These are phyloP conservation scores for Ustulina deusta DNA, from an alignment of 2,329 filamentous ascomycete genomes.

Conservation along the genomic window DNA sequence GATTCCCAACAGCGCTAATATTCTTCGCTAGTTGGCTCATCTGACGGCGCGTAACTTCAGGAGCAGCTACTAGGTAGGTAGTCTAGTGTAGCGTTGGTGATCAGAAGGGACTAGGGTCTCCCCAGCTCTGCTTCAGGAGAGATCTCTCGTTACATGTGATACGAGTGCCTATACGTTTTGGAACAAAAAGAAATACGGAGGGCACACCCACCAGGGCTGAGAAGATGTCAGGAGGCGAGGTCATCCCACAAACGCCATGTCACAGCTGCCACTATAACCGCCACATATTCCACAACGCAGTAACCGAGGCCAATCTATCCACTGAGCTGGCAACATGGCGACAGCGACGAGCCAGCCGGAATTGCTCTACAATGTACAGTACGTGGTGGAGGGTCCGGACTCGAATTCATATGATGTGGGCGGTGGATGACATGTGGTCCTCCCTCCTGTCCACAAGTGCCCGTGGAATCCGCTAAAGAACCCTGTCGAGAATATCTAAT, in stretches of 20 bases:
- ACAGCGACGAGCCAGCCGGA: background rate
- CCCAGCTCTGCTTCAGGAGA: constrained; percentile 13
- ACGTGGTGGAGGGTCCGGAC: constrained; percentile 3
- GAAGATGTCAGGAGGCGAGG: constrained; percentile 21
- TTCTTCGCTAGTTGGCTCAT: background rate
- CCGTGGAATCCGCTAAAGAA: constrained; percentile 23
- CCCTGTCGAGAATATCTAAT: constrained; percentile 16
- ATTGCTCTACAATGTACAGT: background rate
- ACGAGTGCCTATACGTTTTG: constrained; percentile 16
- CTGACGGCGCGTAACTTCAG: background rate
- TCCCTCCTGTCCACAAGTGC: constrained; percentile 6
- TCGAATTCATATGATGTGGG: constrained; percentile 14
- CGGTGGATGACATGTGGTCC: constrained; percentile 1
- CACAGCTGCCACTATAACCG: constrained; percentile 22
- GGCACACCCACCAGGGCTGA: constrained; percentile 4
- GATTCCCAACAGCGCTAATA: background rate
- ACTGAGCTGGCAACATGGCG: background rate
- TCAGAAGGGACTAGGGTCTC: constrained; percentile 14
- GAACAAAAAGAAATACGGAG: constrained; percentile 16
- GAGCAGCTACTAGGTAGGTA: constrained; percentile 1
- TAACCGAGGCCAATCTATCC: constrained; percentile 6
- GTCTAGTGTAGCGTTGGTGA: constrained; percentile 1
- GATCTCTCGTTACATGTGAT: constrained; percentile 1
- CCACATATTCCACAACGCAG: constrained; percentile 20
- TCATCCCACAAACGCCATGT: constrained; percentile 19